Percentiles rank a stretch among this genome's conserved stretches.
Evolutionary conservation across 208 protist species (phyloP).

Genomic region (Acanthamoeba triangularis): DNA sequence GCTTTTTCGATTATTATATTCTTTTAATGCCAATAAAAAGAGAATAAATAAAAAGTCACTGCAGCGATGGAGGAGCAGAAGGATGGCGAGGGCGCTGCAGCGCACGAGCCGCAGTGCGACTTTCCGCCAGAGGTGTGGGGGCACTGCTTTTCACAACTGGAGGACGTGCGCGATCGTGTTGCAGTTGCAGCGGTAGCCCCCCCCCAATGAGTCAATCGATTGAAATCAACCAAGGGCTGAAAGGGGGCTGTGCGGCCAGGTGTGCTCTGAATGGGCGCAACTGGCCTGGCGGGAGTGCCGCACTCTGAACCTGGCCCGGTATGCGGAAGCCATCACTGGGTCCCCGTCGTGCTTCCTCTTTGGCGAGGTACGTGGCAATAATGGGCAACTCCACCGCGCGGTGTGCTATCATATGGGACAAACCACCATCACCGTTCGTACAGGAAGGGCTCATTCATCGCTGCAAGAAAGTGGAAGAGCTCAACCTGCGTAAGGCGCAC

Average conservation of each 20-base stretch:
- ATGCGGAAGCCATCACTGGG: background rate
- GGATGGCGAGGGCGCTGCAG: no score
- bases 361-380: background rate
- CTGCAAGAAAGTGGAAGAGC: background rate
- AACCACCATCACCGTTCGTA: background rate
- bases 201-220: no score
- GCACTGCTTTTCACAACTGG: background rate
- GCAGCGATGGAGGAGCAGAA: no score
- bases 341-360: background rate
- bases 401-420: no score
- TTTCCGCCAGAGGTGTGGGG: constrained; percentile 8
- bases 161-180: background rate
- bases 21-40: no score
- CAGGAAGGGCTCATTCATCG: background rate
- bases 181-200: background rate
- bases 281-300: background rate
- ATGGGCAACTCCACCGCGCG: background rate
- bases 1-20: background rate
- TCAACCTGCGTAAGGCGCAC: constrained; percentile 15
- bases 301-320: background rate
- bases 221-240: no score
- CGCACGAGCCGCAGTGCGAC: background rate
- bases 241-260: background rate
- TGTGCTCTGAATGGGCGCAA: background rate
- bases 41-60: no score